These are phyloP conservation scores for Hyaloscypha variabilis DNA, from an alignment of 495 filamentous ascomycete species.

Conservation along the genomic window DNA sequence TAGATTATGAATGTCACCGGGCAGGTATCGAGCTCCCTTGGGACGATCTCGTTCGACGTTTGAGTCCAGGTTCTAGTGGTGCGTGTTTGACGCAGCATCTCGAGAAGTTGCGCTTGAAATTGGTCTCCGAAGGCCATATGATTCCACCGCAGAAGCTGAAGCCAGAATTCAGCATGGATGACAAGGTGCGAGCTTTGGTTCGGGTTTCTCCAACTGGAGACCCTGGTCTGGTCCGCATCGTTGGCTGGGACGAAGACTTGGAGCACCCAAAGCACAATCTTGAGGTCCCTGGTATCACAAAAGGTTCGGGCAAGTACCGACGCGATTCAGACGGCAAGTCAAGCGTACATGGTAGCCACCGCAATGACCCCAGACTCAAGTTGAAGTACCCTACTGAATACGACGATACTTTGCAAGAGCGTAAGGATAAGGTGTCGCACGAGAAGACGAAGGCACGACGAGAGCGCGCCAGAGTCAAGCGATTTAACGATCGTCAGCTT, in stretches of 20 bases:
- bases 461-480: too few relatives aligned
- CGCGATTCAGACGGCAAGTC: neutral
- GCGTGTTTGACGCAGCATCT: constrained; percentile 34
- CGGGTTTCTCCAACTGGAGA: constrained; percentile 12
- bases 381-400: neutral
- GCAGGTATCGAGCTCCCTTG: constrained; percentile 34
- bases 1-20: constrained; percentile 36
- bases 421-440: neutral
- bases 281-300: constrained; percentile 12
- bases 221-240: constrained; percentile 20
- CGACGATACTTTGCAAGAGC: too few relatives aligned
- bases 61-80: constrained; percentile 37
- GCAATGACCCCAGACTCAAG: neutral
- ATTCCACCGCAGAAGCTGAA: constrained; percentile 38
- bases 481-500: too few relatives aligned
- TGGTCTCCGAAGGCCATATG: constrained; percentile 39
- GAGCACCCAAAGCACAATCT: constrained; percentile 31
- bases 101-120: constrained; percentile 30
- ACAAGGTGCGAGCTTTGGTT: constrained; percentile 35
- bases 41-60: constrained; percentile 36
- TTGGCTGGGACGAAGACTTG: constrained; percentile 33
- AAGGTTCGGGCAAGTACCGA: constrained; percentile 31
- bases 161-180: constrained; percentile 16
- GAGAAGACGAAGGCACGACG: neutral
- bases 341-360: neutral